These are phyloP conservation scores for Petasospora rhodanensis DNA, from an alignment of 1,139 yeast genomes.

Conservation along the genomic window DNA sequence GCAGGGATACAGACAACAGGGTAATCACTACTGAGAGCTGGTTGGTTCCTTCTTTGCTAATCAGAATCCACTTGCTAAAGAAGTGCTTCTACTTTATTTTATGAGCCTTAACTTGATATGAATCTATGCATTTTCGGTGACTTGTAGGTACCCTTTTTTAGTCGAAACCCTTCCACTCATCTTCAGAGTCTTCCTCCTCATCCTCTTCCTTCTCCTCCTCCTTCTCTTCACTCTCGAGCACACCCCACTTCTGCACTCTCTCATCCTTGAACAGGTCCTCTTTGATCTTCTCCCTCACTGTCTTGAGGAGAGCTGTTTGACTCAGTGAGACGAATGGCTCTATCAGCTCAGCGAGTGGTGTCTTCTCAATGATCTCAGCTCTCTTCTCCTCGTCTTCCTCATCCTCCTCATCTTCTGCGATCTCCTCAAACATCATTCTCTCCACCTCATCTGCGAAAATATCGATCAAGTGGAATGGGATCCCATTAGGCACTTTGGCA, in stretches of 20 bases:
- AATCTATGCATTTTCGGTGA: no score
- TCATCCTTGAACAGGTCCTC: constrained; percentile 64
- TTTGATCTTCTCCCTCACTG: constrained; percentile 59
- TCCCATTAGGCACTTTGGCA: constrained; percentile 60
- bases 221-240: constrained; percentile 29
- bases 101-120: no score
- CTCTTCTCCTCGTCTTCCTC: constrained; percentile 38
- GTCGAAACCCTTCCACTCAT: constrained; percentile 54
- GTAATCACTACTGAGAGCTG: no score
- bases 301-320: constrained; percentile 47
- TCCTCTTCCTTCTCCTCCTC: constrained; percentile 34
- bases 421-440: constrained; percentile 48
- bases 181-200: constrained; percentile 42
- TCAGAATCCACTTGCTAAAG: no score
- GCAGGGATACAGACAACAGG: no score
- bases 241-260: constrained; percentile 65
- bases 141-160: no score
- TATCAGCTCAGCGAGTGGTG: constrained; percentile 55
- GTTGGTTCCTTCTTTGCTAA: no score
- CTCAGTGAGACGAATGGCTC: constrained; percentile 55
- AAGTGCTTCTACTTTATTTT: no score
- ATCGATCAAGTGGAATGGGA: constrained; percentile 83
- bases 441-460: constrained; percentile 83
- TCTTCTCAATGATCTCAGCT: constrained; percentile 32
- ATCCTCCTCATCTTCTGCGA: constrained; percentile 38